Evolutionary conservation across 495 filamentous ascomycete species (phyloP).

Genomic region (Polyplosphaeria fusca): DNA sequence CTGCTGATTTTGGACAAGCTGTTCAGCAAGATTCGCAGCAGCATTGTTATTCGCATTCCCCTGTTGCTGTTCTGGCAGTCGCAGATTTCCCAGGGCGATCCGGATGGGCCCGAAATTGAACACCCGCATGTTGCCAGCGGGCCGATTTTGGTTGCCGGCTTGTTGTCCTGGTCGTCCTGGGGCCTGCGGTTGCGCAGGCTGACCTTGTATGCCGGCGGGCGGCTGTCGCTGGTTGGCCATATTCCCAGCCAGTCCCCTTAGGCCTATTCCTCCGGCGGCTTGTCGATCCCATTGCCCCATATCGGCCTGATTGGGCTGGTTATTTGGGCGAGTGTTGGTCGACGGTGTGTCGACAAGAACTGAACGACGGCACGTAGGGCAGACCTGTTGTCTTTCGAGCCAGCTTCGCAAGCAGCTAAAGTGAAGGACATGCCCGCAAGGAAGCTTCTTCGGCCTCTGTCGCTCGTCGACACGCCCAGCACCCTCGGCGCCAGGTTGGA

Average conservation of each 20-base stretch:
- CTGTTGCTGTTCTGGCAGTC: constrained; percentile 40
- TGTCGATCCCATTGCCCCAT: constrained; percentile 17
- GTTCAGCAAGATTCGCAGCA: constrained; percentile 20
- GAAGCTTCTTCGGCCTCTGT: constrained; percentile 87
- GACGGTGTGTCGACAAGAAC: constrained; percentile 53
- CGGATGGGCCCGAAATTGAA: constrained; percentile 62
- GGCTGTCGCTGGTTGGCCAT: constrained; percentile 11
- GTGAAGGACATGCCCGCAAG: constrained; percentile 93
- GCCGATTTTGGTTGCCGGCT: constrained; percentile 35
- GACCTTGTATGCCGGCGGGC: constrained; percentile 8
- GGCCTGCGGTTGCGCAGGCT: background rate
- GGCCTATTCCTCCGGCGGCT: background rate
- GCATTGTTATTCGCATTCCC: constrained; percentile 32
- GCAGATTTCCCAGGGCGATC: constrained; percentile 47
- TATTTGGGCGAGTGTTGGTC: constrained; percentile 23
- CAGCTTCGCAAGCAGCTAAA: constrained; percentile 92
- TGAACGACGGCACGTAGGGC: constrained; percentile 86
- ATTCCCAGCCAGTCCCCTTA: constrained; percentile 1
- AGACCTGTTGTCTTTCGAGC: constrained; percentile 97
- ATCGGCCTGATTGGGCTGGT: constrained; percentile 13
- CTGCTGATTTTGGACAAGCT: constrained; percentile 12
- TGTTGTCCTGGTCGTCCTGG: constrained; percentile 22
- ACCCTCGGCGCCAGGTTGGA: constrained; percentile 41
- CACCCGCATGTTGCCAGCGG: constrained; percentile 43
- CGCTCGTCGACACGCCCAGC: constrained; percentile 60